phyloP scores from a whole-genome alignment of 106 monocot genomes.

The Agapanthus africanus region DNA sequence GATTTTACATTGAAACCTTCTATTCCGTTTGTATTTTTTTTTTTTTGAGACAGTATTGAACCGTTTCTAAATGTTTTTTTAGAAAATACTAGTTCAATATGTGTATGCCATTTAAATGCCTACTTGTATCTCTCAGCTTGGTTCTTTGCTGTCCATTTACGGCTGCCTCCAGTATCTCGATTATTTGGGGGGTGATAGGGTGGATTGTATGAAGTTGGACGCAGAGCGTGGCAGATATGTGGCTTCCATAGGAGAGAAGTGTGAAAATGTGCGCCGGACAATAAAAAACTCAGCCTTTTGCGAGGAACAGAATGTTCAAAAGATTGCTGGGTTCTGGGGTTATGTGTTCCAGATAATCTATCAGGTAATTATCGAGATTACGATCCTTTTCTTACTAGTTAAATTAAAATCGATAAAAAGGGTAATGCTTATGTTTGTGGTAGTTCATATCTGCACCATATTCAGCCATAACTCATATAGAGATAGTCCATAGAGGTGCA shows the following conservation, averaged over 20 bases:
- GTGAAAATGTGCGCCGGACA: slow-evolving; percentile 12
- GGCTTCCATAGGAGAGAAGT: slow-evolving; percentile 21
- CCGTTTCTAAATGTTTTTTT: too few relatives aligned
- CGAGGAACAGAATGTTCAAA: slow-evolving; percentile 3
- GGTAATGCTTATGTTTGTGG: neutral
- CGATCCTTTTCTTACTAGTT: too few relatives aligned
- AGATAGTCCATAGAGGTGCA: too few relatives aligned
- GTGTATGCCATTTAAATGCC: neutral
- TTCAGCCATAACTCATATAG: too few relatives aligned
- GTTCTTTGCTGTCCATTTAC: slow-evolving; percentile 62
- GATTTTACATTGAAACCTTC: too few relatives aligned
- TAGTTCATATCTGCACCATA: too few relatives aligned
- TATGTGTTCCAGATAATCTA: slow-evolving; percentile 84
- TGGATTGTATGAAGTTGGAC: slow-evolving; percentile 30
- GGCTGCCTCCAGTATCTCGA: slow-evolving; percentile 61
- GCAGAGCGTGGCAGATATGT: slow-evolving; percentile 37
- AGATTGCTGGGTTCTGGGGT: slow-evolving; percentile 66
- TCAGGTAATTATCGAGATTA: slow-evolving; percentile 63
- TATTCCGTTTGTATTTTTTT: too few relatives aligned
- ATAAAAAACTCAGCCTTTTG: slow-evolving; percentile 12
- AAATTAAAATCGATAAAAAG: neutral
- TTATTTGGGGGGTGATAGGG: slow-evolving; percentile 13
- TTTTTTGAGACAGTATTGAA: too few relatives aligned
- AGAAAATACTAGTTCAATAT: neutral
- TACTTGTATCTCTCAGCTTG: slow-evolving; percentile 44